A percentile compares a stretch with the other conserved stretches of the same genome.
phyloP scores from a whole-genome alignment of 331 rosid genomes.

The Ulmus americana region DNA sequence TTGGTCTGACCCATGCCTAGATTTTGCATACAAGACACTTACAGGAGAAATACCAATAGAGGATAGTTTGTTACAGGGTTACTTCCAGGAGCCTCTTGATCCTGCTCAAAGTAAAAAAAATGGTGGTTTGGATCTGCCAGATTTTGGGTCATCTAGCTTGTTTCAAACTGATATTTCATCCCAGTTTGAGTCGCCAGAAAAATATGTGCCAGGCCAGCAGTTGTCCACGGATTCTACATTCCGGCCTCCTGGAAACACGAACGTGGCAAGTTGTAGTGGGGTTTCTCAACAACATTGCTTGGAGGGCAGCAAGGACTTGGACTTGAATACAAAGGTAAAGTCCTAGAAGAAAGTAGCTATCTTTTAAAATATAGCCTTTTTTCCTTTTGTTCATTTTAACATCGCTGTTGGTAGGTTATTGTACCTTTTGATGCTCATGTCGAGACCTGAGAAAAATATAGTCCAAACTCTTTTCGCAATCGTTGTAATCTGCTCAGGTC shows the following conservation, averaged over 20 bases:
- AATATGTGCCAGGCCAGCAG: slow-evolving; percentile 43
- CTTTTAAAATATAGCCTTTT: slow-evolving; percentile 7
- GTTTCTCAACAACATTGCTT: slow-evolving; percentile 44
- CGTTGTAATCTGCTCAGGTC: neutral
- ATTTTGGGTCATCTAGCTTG: slow-evolving; percentile 50
- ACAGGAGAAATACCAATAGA: slow-evolving; percentile 65
- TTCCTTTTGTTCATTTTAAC: slow-evolving; percentile 1
- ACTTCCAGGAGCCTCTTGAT: slow-evolving; percentile 45
- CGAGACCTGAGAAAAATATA: neutral
- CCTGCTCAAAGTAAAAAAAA: slow-evolving; percentile 33
- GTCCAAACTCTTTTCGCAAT: neutral
- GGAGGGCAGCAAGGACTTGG: slow-evolving; percentile 44
- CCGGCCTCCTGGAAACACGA: slow-evolving; percentile 28
- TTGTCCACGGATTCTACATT: slow-evolving; percentile 33
- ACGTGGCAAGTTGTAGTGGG: slow-evolving; percentile 35
- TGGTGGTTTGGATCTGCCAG: slow-evolving; percentile 40
- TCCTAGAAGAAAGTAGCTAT: slow-evolving; percentile 24
- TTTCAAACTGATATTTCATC: slow-evolving; percentile 50
- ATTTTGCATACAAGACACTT: slow-evolving; percentile 70
- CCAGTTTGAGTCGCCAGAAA: slow-evolving; percentile 47
- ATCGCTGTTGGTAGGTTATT: neutral
- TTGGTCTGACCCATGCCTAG: slow-evolving; percentile 76
- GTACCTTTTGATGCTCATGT: neutral
- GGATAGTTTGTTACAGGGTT: slow-evolving; percentile 50
- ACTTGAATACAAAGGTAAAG: slow-evolving; percentile 35